Base-by-base conservation (phyloP, 352 stramenopile genomes). In the Globisporangium perplexum region DNA sequence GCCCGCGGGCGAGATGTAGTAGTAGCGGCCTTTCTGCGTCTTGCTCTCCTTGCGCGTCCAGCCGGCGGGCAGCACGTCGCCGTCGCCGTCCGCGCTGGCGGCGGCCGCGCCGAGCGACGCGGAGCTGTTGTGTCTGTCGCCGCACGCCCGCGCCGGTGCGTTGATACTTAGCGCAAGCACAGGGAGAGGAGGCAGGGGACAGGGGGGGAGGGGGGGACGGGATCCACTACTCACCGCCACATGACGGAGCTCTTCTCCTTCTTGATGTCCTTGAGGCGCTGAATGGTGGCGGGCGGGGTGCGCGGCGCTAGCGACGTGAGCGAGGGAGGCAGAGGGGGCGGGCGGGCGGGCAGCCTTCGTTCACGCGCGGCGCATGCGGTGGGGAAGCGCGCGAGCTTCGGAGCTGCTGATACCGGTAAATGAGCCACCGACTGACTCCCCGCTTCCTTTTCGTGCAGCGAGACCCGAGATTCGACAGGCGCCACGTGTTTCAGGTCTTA, bases 11-110 rank as follows among this genome's bases (percentile, higher is more conserved):
- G 76, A 88, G 46, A 94, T 90, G 64, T 88, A 94, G 59, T 94
- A 94, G 56, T 88, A 94, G 2, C 77, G 68, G 15, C 83, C 83
- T 58, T 90, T 88, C 61, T 92, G 83, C 15, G 81, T 87, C 65
- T 92, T 94, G 66, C 79, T 92, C 62, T 94, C 83, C 49, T 90
- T 90, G 47, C 68, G 62, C 23, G 74, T 90, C 83, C 82, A 94
- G n/a, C 83, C 83, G 0, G 83, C 66, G 8, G 83, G 83, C 51
- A 93, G 47, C 31, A 72, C 72, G 50, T 77, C 67, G 17, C 66
- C 52, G 3, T 51, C 53, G 18, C 71, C 49, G 22, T 50, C 45
- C 11, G 48, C 47, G 3, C 7, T 44, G 6, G 45, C 26, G 3
- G 36, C 53, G 14, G 53, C n/a, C n/a, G n/a, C 8, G 38, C 28